A percentile compares a stretch with the other conserved stretches of the same genome.
Evolutionary conservation across 805 yeast genomes (phyloP).

Genomic region (Sungouiella blattae): DNA sequence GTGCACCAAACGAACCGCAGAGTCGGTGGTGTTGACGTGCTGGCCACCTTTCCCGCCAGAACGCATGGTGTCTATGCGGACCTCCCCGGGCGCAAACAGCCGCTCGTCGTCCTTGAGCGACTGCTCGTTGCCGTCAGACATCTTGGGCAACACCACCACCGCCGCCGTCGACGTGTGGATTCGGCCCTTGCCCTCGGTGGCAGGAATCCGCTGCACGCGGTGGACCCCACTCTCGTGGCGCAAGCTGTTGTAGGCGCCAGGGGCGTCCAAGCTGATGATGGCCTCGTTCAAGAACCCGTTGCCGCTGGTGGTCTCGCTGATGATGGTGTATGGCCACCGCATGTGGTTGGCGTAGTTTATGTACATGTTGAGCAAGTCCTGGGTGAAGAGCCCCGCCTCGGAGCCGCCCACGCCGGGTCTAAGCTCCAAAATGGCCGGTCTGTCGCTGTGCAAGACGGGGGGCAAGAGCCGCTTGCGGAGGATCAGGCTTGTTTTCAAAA

Average conservation of each 20-base stretch:
- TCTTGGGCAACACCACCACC: conserved; percentile 85
- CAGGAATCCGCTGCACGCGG: conserved; percentile 91
- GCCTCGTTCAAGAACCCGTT: conserved; percentile 76
- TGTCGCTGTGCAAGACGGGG: conserved; percentile 69
- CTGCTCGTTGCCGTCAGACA: conserved; percentile 52
- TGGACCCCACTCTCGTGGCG: conserved; percentile 94
- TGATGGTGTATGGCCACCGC: conserved; percentile 63
- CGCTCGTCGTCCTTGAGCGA: conserved; percentile 54
- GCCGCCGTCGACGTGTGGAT: conserved; percentile 97
- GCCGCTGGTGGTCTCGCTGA: conserved; percentile 54
- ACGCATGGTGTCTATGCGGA: conserved; percentile 94
- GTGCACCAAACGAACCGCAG: conserved; percentile 92
- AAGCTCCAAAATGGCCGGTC: conserved; percentile 75
- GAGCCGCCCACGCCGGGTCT: conserved; percentile 97
- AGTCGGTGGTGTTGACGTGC: conserved; percentile 95
- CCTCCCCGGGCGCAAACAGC: conserved; percentile 79
- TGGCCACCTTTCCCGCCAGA: conserved; percentile 98
- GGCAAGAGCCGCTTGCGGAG: conserved; percentile 68
- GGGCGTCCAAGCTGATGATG: conserved; percentile 60
- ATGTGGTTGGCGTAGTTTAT: conserved; percentile 59
- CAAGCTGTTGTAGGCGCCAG: conserved; percentile 70
- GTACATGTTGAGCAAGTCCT: conserved; percentile 80
- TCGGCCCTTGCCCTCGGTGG: conserved; percentile 89
- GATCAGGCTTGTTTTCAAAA: conserved; percentile 39
- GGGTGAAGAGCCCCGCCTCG: conserved; percentile 86